A percentile compares a stretch with the other conserved stretches of the same genome.
These are phyloP conservation scores for Paramecium biaurelia DNA, from an alignment of 73 alveolate species.

Conservation along the genomic window DNA sequence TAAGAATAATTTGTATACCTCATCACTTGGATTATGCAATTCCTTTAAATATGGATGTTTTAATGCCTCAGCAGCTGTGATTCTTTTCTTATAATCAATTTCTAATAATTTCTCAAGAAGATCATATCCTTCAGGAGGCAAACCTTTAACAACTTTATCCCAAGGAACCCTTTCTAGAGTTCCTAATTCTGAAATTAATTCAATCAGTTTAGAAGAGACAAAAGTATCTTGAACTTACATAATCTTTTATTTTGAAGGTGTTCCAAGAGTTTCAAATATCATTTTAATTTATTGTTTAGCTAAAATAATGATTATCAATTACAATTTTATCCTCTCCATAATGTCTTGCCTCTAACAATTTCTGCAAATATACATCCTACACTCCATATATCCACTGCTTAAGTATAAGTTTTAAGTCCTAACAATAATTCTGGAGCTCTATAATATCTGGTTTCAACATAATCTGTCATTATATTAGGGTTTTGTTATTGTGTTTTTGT, in stretches of 20 bases:
- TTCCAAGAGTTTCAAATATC: conserved; percentile 47
- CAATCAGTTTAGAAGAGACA: background rate
- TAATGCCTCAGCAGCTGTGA: conserved; percentile 68
- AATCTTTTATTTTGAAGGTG: conserved; percentile 25
- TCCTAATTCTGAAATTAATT: background rate
- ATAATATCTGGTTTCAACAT: conserved; percentile 58
- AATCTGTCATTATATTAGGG: conserved; percentile 53
- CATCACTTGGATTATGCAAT: conserved; percentile 51
- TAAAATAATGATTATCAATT: background rate
- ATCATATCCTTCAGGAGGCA: conserved; percentile 62
- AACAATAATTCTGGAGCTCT: conserved; percentile 62
- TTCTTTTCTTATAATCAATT: conserved; percentile 59
- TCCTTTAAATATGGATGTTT: conserved; percentile 64
- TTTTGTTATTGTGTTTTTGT: conserved; percentile 4
- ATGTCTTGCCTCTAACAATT: conserved; percentile 31
- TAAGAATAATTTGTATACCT: background rate
- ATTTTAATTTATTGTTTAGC: conserved; percentile 27
- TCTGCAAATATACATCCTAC: conserved; percentile 63
- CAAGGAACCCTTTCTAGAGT: background rate
- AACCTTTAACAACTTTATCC: conserved; percentile 23
- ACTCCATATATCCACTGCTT: conserved; percentile 66
- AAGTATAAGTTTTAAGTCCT: conserved; percentile 44
- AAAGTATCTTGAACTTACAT: conserved; percentile 19
- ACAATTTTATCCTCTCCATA: conserved; percentile 42
- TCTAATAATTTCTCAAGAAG: conserved; percentile 59